Evolutionary conservation across 2,329 filamentous ascomycete species (phyloP), one percentile per base, ranked within the genome.

Genomic region (Fusarium proliferatum): DNA sequence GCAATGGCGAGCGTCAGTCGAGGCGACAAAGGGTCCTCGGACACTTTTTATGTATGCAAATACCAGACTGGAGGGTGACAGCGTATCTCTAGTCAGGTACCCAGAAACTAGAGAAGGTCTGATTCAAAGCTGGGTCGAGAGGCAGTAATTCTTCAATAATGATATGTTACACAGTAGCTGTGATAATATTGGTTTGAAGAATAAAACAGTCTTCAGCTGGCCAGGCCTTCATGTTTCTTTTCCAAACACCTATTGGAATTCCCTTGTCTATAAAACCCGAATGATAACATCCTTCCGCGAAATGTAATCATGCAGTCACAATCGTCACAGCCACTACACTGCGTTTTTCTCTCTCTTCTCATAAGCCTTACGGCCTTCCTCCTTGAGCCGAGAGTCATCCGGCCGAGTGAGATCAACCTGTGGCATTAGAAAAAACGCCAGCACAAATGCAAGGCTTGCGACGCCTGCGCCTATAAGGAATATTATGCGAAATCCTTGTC

Each of bases 351-450:
- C 64, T 13, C 70, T 76, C 61, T 74, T 61, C 11, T 75, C 73
- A 19, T 74, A 73, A 5, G 59, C 69, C 30, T 36, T 71, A 11
- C 75, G 78, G 3, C 80, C 83, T 61, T 80, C 79, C 66, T 83
- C 79, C 56, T 81, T 82, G n/a, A 84, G 64, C 38, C 76, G 79
- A 6, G 73, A 78, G 39, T 84, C 83, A 52, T 84, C 83, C 1
- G 82, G 79, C 11, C 82, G 73, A 16, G 76, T 58, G 30, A 85
- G 73, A 30, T 83, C 80, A 3, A 84, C 77, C 33, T 85, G 83
- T 0, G 82, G 82, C 81, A 85, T 84, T 53, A 85, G 63, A 0
- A 81, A 65, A n/a, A 81, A 82, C 1, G 83, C 81, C 10, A 85
- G 49, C 2, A 84, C 52, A 38, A 85, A 84, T 4, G 80, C 81